Evolutionary conservation across 352 stramenopile genomes (phyloP), one percentile per base, ranked within the genome.

Genomic region (Globisporangium solare): DNA sequence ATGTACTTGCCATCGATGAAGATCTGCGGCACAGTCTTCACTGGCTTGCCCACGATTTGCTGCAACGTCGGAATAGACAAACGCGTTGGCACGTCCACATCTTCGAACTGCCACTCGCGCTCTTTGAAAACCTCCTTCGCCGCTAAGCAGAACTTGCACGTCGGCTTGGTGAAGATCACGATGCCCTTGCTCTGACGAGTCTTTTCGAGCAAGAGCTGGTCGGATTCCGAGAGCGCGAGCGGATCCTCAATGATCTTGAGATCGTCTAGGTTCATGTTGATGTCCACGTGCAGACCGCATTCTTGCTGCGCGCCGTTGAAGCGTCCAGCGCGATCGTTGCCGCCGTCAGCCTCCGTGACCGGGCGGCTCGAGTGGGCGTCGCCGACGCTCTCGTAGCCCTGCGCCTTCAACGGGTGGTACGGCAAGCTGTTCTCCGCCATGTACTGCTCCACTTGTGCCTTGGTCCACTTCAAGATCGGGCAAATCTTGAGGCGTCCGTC

Each of bases 401-500:
- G 67, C 0, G 72, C 76, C 61, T 94, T 91, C 41, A 95, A 78
- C n/a, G 86, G 86, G 56, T 95, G 86, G 61, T 86, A 89, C 53
- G 86, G 77, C 47, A 95, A 69, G 35, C 80, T 56, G 56, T 89
- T 70, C 7, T 32, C 54, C 24, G 69, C 56, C 76, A 94, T 91
- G 64, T 94, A 94, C 47, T 89, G 58, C 21, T 88, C 76, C 7
- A 94, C 69, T 32, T 92, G 73, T 15, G 71, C 47, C 53, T 92
- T 89, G 58, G 70, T 88, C 86, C 84, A 94, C 35, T 79, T 63
- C 42, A 95, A 70, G 37, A 94, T 95, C 45, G 86, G 86, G 45
- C 86, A 91, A 50, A 95, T 88, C 66, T 95, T 95, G 49, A 94
- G 68, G 1, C 83, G 73, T 8, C 80, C 84, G 47, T 95, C 79